These are phyloP conservation scores for Puccinellia tenuiflora DNA, from an alignment of 176 grass and related monocot genomes.

Conservation along the genomic window DNA sequence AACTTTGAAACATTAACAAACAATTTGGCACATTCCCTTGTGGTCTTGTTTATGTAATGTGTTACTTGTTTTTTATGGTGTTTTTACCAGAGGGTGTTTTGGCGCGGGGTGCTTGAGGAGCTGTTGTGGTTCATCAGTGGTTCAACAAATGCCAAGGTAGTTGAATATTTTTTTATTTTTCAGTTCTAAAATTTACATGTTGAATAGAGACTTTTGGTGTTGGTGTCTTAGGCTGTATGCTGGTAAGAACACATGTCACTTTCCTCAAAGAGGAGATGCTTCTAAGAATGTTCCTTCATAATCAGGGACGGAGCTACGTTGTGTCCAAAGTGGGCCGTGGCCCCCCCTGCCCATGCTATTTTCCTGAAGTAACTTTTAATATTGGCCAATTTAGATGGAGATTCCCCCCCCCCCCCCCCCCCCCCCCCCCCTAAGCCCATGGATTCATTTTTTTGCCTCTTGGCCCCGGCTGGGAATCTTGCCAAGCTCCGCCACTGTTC, in stretches of 20 bases:
- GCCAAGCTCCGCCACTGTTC: no score
- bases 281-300: not conserved
- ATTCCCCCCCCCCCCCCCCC: no score
- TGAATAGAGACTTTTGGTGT: not conserved
- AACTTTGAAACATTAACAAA: not conserved
- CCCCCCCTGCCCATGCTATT: no score
- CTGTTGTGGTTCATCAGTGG: slow-evolving; percentile 94
- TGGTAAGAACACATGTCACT: not conserved
- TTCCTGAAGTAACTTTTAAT: no score
- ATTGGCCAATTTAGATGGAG: no score
- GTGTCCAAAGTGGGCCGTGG: no score
- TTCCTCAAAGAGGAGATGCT: not conserved
- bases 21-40: not conserved
- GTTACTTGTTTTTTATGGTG: not conserved
- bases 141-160: slow-evolving; percentile 84
- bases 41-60: not conserved
- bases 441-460: no score
- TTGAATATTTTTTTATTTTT: not conserved
- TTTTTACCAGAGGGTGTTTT: slow-evolving; percentile 67
- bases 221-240: not conserved
- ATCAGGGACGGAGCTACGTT: no score
- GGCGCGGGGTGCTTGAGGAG: slow-evolving; percentile 88
- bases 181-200: not conserved
- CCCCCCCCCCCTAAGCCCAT: no score
- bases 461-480: no score